Evolutionary conservation across 768 basidiomycete species (phyloP), one percentile per base, ranked within the genome.

Genomic region (Suillus hirtellus): DNA sequence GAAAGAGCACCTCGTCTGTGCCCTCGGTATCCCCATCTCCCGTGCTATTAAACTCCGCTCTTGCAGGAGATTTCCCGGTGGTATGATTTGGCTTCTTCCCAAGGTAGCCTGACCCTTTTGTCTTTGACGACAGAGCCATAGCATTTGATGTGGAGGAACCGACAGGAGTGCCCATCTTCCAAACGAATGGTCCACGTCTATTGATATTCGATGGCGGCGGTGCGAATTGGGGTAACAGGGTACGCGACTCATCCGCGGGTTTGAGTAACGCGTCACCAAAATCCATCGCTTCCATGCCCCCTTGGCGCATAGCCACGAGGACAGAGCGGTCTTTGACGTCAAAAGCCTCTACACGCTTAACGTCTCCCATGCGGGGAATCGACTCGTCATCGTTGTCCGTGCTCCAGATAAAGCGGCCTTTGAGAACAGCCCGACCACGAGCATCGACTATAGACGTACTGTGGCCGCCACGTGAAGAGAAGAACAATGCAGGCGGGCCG

Each of bases 391-490:
- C 76, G 14, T 86, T 86, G 56, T 93, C 91, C 1, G 79, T 72
- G 63, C 88, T 93, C 93, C 93, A 95, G 63, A 90, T 19, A 66
- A 95, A 88, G 59, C 88, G 85, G 42, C 89, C 88, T 67, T 93
- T 90, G 12, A 95, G 81, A 11, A 95, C 93, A 14, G 93, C 91
- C 60, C 91, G 79, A 47, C 93, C 93, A 21, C 92, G 85, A n/a
- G 88, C 85, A 71, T 95, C 93, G 19, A 95, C 93, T 60, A 95
- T 92, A 5, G 90, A 81, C 0, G 93, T 95, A 69, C 92, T 95
- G 69, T 93, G 92, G 1, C 93, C 93, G 24, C 93, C 93, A n/a
- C 93, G 87, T 11, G 92, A 90, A 11, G 92, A 93, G 73, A 84
- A 95, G 77, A 95, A 95, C 19, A 95, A 74, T 1, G 93, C 90